Evolutionary conservation across 331 rosid genomes (phyloP), one percentile per base, ranked within the genome.

Genomic region (Arachis monticola): DNA sequence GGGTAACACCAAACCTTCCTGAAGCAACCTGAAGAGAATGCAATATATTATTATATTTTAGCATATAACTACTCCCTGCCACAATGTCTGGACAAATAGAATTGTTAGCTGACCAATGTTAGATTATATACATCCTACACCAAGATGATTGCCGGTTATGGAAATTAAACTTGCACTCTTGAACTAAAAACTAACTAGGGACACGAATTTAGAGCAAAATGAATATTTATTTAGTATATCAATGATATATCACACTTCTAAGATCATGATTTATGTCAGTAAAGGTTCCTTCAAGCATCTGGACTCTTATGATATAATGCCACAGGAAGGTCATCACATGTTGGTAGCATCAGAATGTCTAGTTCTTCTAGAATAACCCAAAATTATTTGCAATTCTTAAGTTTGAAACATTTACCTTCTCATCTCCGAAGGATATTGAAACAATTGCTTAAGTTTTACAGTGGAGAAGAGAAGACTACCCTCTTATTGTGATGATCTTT

Each of bases 1-100:
- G 97, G 85, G 99, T 95, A 86, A 95, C 99, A 74, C 99, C 99
- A 90, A 95, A 95, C 82, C 99, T 94, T 80, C 99, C 99, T 3
- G 99, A 95, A 77, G 99, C 99, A 71, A 95, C 99, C 99, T 95
- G 84, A 82, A 85, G 62, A 67, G 74, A 75, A 76, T 50, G 56
- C 73, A 67, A 68, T 62, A 81, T 57, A 40, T 17, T 78, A 67
- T 65, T 62, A 81, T 57, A 40, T 17, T 78, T 73, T 42, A 58
- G 70, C 60, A 85, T 76, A 53, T 76, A 64, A 75, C 60, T 73
- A 74, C 55, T 70, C 66, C 14, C 72, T 11, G 50, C 64, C 78
- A 67, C 4, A 71, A 63, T 69, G 63, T 31, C 47, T 65, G 32
- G 5, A 42, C 3, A 30, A 42, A 40, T 22, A 65, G 63, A 72